These are phyloP conservation scores for Grosmannia serpens DNA, from an alignment of 2,329 filamentous ascomycete species.

Conservation along the genomic window DNA sequence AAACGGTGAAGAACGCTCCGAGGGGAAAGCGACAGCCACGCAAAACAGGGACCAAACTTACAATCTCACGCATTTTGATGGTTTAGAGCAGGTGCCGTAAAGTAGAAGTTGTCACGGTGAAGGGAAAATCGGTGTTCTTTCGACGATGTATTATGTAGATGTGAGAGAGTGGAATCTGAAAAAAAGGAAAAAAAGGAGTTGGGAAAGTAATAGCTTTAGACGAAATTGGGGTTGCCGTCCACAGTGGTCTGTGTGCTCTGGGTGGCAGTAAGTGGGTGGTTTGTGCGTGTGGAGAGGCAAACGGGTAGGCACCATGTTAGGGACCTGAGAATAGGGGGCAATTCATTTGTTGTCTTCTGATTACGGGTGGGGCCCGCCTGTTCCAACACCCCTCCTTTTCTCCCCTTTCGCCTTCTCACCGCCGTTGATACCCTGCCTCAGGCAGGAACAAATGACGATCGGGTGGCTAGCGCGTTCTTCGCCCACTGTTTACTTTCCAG, in stretches of 20 bases:
- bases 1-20: background rate
- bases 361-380: background rate
- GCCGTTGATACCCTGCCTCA: conserved; percentile 4
- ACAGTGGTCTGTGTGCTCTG: background rate
- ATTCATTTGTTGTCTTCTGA: conserved; percentile 1
- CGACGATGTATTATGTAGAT: background rate
- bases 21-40: background rate
- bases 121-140: background rate
- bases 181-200: conserved; percentile 4
- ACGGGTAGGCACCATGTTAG: background rate
- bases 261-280: background rate
- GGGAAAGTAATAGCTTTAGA: conserved; percentile 1
- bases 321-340: background rate
- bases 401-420: background rate
- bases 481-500: conserved; percentile 4
- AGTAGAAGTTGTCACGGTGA: background rate
- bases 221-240: background rate
- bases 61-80: conserved; percentile 63
- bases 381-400: conserved; percentile 4
- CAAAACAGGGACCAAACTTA: conserved; percentile 30
- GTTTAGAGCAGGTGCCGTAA: conserved; percentile 2
- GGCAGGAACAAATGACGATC: conserved; percentile 4
- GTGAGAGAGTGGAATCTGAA: background rate
- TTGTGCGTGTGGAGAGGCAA: background rate
- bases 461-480: conserved; percentile 8